These are phyloP conservation scores for Quercus tomentella DNA, from an alignment of 331 rosid species.

Conservation along the genomic window DNA sequence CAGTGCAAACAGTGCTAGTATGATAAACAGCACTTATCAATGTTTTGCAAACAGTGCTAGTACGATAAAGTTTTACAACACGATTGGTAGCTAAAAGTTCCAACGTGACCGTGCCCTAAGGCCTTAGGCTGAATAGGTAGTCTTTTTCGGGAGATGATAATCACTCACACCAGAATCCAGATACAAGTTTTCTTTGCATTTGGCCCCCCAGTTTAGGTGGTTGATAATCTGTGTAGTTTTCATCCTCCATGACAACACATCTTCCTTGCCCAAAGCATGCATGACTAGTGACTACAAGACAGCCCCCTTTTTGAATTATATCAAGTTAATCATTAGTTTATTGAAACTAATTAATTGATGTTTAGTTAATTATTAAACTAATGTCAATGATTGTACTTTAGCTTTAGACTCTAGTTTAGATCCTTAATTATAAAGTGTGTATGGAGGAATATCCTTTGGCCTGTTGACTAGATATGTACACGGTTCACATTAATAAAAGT, in stretches of 20 bases:
- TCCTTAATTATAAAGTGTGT: too few species aligned
- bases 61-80: too few species aligned
- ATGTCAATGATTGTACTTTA: not conserved
- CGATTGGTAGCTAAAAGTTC: too few species aligned
- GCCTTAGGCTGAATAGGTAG: too few species aligned
- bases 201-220: not conserved
- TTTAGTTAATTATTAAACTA: not conserved
- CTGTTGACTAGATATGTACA: too few species aligned
- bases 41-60: too few species aligned
- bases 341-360: constrained; percentile 12
- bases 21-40: too few species aligned
- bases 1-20: too few species aligned
- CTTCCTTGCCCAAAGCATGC: not conserved
- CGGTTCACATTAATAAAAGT: too few species aligned
- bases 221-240: not conserved
- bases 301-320: not conserved
- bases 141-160: not conserved
- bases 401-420: too few species aligned
- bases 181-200: not conserved
- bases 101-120: too few species aligned
- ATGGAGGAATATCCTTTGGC: too few species aligned
- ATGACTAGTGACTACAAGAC: not conserved
- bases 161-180: not conserved
- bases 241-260: constrained; percentile 29
- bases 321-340: constrained; percentile 12